phyloP scores from a whole-genome alignment of 306 rosid species.

The Cicer judaicum region DNA sequence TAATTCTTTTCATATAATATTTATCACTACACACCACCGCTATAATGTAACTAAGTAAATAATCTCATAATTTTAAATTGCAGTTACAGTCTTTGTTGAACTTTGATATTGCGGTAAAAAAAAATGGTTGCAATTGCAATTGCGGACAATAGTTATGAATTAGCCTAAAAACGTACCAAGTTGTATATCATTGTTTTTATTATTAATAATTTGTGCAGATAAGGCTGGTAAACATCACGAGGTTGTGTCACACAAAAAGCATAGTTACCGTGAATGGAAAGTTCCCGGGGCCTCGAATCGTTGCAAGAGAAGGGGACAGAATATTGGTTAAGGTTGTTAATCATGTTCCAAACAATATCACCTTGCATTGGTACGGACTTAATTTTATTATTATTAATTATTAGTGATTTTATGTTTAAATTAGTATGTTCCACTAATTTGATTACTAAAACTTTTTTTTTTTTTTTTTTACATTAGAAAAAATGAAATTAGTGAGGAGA shows the following conservation, averaged over 20 bases:
- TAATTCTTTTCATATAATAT: background rate
- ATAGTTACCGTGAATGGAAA: conserved; percentile 64
- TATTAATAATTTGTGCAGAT: conserved; percentile 47
- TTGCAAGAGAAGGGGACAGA: conserved; percentile 79
- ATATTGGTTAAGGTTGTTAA: conserved; percentile 69
- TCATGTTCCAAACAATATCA: conserved; percentile 67
- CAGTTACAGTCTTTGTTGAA: too few species aligned
- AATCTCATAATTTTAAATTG: too few species aligned
- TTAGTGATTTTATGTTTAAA: background rate
- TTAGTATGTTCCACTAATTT: too few species aligned
- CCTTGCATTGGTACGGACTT: conserved; percentile 67
- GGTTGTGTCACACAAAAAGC: conserved; percentile 69
- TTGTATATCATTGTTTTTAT: background rate
- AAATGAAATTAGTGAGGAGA: too few species aligned
- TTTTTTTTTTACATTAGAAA: too few species aligned
- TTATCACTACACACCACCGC: background rate
- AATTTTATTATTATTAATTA: background rate
- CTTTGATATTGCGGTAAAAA: too few species aligned
- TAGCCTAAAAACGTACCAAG: too few species aligned
- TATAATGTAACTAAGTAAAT: background rate
- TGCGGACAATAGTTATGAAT: too few species aligned
- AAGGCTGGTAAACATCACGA: conserved; percentile 55
- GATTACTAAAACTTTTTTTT: too few species aligned
- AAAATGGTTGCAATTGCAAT: too few species aligned
- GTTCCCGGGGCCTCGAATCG: conserved; percentile 71